These are phyloP conservation scores for Pseudogymnoascus sp. DNA, from an alignment of 2,329 filamentous ascomycete species.

Conservation along the genomic window DNA sequence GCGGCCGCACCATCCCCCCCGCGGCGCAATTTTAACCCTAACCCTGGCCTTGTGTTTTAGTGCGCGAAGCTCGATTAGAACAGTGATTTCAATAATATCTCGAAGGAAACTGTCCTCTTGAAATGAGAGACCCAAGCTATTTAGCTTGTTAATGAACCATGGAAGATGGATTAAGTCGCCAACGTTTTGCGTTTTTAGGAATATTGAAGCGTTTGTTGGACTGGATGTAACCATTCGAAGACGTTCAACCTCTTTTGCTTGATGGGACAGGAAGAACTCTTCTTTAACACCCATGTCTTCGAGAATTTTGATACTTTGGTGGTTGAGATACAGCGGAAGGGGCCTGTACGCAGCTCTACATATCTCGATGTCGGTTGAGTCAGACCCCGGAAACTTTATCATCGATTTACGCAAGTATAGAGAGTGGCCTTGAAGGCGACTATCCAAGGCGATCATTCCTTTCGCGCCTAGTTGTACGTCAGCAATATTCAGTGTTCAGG, in stretches of 20 bases:
- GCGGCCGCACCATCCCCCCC: too few species aligned
- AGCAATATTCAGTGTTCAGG: slow-evolving; percentile 11
- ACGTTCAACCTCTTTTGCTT: slow-evolving; percentile 51
- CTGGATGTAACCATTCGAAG: slow-evolving; percentile 53
- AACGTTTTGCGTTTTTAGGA: slow-evolving; percentile 56
- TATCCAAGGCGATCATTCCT: slow-evolving; percentile 68
- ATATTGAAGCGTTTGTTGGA: slow-evolving; percentile 54
- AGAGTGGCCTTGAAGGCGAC: slow-evolving; percentile 45
- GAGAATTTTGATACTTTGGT: slow-evolving; percentile 76
- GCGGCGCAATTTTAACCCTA: too few species aligned
- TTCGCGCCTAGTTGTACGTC: slow-evolving; percentile 48
- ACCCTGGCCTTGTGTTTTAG: slow-evolving; percentile 74
- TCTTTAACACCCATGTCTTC: slow-evolving; percentile 63
- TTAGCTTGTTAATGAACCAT: slow-evolving; percentile 52
- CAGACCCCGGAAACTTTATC: slow-evolving; percentile 63
- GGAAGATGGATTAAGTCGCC: slow-evolving; percentile 53
- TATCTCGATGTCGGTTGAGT: slow-evolving; percentile 55
- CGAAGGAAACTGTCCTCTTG: slow-evolving; percentile 61
- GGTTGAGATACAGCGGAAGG: slow-evolving; percentile 64
- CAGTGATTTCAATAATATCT: slow-evolving; percentile 59
- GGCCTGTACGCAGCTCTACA: slow-evolving; percentile 62
- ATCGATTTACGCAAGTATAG: slow-evolving; percentile 65
- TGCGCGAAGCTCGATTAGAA: slow-evolving; percentile 63
- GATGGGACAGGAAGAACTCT: slow-evolving; percentile 55
- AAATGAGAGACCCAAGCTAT: slow-evolving; percentile 55